Conservation (phyloP, 352 stramenopile species). For the Globisporangium viniferum region DNA sequence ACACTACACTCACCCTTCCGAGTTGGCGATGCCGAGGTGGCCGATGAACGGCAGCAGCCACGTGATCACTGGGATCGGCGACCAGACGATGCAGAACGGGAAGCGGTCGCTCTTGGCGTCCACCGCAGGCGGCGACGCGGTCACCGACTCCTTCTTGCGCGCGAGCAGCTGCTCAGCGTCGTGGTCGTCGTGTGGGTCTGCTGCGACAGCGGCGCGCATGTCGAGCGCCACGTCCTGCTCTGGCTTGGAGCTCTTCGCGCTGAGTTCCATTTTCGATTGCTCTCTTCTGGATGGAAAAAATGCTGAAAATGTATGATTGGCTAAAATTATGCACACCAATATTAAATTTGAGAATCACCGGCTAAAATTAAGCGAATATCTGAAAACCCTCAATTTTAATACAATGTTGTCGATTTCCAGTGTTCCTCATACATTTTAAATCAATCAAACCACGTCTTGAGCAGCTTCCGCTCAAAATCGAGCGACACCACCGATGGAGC, state of each 20-base stretch:
- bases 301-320: too few species aligned
- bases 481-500: not conserved
- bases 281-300: too few species aligned
- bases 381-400: too few species aligned
- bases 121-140: constrained; percentile 4
- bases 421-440: too few species aligned
- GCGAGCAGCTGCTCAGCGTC: constrained; percentile 4
- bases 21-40: constrained; percentile 93
- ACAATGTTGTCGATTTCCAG: too few species aligned
- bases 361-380: too few species aligned
- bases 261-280: not conserved
- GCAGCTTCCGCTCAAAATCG: not conserved
- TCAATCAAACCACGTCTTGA: too few species aligned
- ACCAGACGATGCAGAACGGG: constrained; percentile 93
- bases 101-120: constrained; percentile 54
- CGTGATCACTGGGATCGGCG: constrained; percentile 87
- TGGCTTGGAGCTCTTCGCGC: not conserved
- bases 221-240: constrained; percentile 10
- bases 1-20: constrained; percentile 44
- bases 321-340: too few species aligned
- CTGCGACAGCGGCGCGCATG: constrained; percentile 2
- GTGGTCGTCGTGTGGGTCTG: not conserved
- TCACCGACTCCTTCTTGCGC: not conserved
- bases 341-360: too few species aligned
- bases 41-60: constrained; percentile 96